These are phyloP conservation scores for Cyberlindnera galapagoensis DNA, from an alignment of 805 yeast species.

Conservation along the genomic window DNA sequence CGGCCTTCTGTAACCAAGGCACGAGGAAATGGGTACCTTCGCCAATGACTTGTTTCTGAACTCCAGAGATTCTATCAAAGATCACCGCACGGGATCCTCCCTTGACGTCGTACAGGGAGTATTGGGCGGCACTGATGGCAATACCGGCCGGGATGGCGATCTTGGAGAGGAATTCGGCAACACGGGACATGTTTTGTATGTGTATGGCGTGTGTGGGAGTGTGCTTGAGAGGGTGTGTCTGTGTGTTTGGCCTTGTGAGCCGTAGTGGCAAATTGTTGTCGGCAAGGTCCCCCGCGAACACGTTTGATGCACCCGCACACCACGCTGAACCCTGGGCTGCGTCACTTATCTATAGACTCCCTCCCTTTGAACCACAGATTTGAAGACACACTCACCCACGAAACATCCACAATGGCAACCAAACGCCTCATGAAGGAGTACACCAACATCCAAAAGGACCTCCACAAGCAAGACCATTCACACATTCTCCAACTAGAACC, in stretches of 20 bases:
- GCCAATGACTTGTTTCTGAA: conserved; percentile 80
- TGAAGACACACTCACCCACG: neutral
- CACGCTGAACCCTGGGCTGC: no score
- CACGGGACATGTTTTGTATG: conserved; percentile 29
- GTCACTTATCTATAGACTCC: no score
- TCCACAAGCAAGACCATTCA: conserved; percentile 14
- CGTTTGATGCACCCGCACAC: no score
- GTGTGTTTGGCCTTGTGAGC: no score
- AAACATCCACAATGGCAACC: conserved; percentile 23
- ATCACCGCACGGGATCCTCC: conserved; percentile 96
- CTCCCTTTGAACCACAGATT: neutral
- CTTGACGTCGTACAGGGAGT: conserved; percentile 87
- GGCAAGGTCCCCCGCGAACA: no score
- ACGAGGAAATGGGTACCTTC: conserved; percentile 95
- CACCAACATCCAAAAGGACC: conserved; percentile 25
- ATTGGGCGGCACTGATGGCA: conserved; percentile 65
- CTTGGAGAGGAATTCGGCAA: conserved; percentile 34
- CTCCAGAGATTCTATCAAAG: conserved; percentile 88
- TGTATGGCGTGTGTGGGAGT: no score
- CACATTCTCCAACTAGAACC: conserved; percentile 41
- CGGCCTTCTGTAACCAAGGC: conserved; percentile 94
- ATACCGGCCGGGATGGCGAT: conserved; percentile 70
- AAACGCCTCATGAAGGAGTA: conserved; percentile 34
- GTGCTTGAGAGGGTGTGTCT: no score
- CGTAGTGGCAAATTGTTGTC: no score